Conservation (phyloP, 345 rosid species). For the Pseudoturritis turrita region DNA sequence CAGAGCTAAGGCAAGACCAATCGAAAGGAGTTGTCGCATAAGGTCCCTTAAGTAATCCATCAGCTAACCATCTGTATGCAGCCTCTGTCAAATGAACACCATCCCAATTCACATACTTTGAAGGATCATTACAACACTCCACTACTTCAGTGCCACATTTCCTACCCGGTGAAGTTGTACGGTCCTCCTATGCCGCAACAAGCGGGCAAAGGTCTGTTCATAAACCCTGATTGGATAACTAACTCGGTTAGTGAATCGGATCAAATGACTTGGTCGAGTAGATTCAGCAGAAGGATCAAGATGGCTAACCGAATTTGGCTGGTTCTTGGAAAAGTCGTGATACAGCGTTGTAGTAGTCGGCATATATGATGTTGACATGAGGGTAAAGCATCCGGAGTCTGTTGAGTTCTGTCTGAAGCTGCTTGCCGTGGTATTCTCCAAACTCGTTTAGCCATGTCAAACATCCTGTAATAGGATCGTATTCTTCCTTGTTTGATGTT, state of each 20-base stretch:
- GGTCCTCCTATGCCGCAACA: constrained; percentile 44
- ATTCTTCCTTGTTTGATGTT: constrained; percentile 27
- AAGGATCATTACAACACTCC: constrained; percentile 31
- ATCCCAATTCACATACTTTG: constrained; percentile 40
- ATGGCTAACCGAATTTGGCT: constrained; percentile 30
- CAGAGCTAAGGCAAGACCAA: constrained; percentile 6
- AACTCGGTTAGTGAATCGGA: neutral
- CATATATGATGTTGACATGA: constrained; percentile 37
- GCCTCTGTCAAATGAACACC: constrained; percentile 37
- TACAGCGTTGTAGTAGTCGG: constrained; percentile 34
- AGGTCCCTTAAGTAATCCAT: constrained; percentile 20
- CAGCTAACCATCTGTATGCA: constrained; percentile 19
- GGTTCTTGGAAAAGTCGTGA: constrained; percentile 27
- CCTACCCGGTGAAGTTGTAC: constrained; percentile 19
- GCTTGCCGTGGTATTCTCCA: constrained; percentile 28
- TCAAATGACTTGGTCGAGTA: neutral
- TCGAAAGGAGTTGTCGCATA: constrained; percentile 10
- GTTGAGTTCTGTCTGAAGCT: constrained; percentile 32
- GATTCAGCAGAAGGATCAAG: neutral
- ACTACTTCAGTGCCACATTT: constrained; percentile 20
- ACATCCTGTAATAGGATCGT: constrained; percentile 44
- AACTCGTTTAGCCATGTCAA: constrained; percentile 42
- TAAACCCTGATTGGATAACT: constrained; percentile 29
- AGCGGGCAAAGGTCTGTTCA: neutral
- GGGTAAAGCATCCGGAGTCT: constrained; percentile 31